These are phyloP conservation scores for Zygoascus tannicola DNA, from an alignment of 805 yeast genomes.

Conservation along the genomic window DNA sequence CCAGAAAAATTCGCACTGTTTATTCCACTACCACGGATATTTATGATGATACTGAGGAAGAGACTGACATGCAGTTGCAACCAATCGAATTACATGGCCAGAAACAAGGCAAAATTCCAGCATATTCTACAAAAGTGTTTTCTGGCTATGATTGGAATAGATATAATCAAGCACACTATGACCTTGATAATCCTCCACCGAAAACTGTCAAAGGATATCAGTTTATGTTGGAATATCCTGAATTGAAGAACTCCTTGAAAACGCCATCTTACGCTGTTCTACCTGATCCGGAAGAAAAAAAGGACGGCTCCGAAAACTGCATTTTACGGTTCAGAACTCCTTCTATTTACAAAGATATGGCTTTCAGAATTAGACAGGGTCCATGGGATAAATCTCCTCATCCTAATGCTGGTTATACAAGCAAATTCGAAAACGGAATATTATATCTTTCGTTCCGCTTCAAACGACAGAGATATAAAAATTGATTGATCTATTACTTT, in stretches of 20 bases:
- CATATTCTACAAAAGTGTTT: slow-evolving; percentile 24
- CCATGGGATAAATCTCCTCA: slow-evolving; percentile 29
- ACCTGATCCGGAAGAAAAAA: slow-evolving; percentile 9
- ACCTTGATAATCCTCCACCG: slow-evolving; percentile 30
- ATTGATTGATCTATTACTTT: slow-evolving; percentile 6
- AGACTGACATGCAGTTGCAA: slow-evolving; percentile 17
- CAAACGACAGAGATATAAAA: slow-evolving; percentile 15
- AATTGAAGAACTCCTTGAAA: slow-evolving; percentile 17
- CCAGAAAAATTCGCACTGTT: not conserved
- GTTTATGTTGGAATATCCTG: slow-evolving; percentile 30
- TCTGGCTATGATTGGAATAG: slow-evolving; percentile 31
- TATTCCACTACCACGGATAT: slow-evolving; percentile 14
- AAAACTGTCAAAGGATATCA: slow-evolving; percentile 30
- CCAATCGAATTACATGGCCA: slow-evolving; percentile 15
- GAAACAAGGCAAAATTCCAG: slow-evolving; percentile 17
- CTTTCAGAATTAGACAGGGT: slow-evolving; percentile 27
- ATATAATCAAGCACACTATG: slow-evolving; percentile 29
- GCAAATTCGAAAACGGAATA: slow-evolving; percentile 29
- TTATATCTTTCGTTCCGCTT: slow-evolving; percentile 30
- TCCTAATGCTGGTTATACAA: slow-evolving; percentile 21
- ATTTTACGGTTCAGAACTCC: slow-evolving; percentile 27
- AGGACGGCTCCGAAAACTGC: slow-evolving; percentile 21
- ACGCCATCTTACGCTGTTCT: slow-evolving; percentile 28
- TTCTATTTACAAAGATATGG: slow-evolving; percentile 27
- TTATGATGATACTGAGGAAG: slow-evolving; percentile 24